Conservation (phyloP, 2,329 filamentous ascomycete species). For the Pseudogymnoascus pannorum region DNA sequence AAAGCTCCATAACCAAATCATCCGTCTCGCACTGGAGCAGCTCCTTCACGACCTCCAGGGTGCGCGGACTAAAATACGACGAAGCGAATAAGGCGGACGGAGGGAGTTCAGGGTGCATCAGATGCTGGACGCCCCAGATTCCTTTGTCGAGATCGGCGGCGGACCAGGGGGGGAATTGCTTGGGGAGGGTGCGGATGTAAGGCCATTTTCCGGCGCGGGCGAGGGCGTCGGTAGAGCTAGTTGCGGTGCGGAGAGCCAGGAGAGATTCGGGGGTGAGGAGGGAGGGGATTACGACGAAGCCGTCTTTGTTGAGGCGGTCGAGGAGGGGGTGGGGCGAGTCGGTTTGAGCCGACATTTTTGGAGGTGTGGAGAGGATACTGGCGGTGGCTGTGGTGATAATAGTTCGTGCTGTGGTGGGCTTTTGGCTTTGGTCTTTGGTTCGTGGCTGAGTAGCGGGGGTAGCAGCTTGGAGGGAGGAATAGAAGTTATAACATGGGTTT, state of each 20-base stretch:
- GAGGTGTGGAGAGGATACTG: neutral
- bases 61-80: constrained; percentile 63
- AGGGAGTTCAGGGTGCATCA: constrained; percentile 66
- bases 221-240: constrained; percentile 47
- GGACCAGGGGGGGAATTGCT: constrained; percentile 85
- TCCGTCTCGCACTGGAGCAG: constrained; percentile 52
- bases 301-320: constrained; percentile 54
- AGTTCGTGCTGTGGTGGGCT: neutral
- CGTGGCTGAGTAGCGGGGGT: neutral
- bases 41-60: constrained; percentile 57
- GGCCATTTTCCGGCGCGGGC: constrained; percentile 71
- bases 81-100: constrained; percentile 53
- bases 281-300: constrained; percentile 66
- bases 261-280: constrained; percentile 53
- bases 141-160: constrained; percentile 48
- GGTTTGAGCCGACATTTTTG: neutral
- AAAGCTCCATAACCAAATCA: constrained; percentile 75
- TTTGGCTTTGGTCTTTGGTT: neutral
- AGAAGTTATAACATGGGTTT: neutral
- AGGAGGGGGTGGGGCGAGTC: neutral
- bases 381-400: neutral
- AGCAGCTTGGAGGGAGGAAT: neutral
- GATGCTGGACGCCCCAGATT: constrained; percentile 86
- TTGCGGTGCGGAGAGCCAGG: constrained; percentile 50
- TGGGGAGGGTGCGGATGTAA: constrained; percentile 73